Conservation (phyloP, 2,329 filamentous ascomycete species). For the Karstenula rhodostoma region DNA sequence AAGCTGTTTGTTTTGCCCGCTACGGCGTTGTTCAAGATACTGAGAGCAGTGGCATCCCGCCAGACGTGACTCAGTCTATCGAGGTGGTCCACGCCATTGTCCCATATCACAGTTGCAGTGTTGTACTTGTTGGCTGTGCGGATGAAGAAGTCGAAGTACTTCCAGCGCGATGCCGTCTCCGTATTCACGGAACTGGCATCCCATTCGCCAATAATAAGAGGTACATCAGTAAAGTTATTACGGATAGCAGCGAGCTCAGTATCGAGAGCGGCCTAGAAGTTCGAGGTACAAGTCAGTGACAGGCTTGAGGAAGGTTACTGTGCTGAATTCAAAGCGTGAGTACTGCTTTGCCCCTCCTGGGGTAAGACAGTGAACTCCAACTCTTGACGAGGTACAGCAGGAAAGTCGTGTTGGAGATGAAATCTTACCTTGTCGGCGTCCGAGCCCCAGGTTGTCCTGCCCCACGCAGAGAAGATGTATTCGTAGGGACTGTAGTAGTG, state of each 20-base stretch:
- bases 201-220: constrained; percentile 67
- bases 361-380: no score
- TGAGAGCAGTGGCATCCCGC: constrained; percentile 59
- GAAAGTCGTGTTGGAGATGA: not conserved
- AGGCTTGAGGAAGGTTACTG: not conserved
- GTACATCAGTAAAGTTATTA: constrained; percentile 63
- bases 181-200: constrained; percentile 59
- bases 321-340: no score
- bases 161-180: constrained; percentile 65
- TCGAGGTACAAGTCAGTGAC: not conserved
- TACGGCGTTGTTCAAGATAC: constrained; percentile 58
- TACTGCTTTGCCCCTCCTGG: no score
- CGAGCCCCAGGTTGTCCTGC: constrained; percentile 68
- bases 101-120: constrained; percentile 64
- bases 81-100: constrained; percentile 66
- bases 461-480: constrained; percentile 59
- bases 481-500: constrained; percentile 65
- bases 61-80: constrained; percentile 59
- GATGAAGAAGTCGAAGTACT: constrained; percentile 64
- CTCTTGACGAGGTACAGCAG: no score
- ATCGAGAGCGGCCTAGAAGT: constrained; percentile 49
- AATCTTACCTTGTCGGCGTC: constrained; percentile 57
- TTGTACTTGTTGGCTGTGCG: constrained; percentile 59
- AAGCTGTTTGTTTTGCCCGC: constrained; percentile 59
- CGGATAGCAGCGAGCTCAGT: constrained; percentile 61